A percentile compares a stretch with the other conserved stretches of the same genome.
Conservation (phyloP, 129 eudicot genomes). For the Chrysanthemum makinoi region DNA sequence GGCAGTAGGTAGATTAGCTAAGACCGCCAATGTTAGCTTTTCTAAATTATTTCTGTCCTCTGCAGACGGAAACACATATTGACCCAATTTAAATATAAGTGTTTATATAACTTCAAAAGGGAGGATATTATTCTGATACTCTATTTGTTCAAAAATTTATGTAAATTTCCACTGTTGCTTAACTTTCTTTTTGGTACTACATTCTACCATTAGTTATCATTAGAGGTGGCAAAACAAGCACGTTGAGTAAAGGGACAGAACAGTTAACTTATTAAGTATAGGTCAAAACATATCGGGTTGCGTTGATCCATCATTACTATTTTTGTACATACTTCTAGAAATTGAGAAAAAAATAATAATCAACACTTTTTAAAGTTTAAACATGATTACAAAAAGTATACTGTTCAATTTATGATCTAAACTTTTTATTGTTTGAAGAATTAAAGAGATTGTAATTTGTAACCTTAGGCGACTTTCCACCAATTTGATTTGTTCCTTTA, state of each 20-base stretch:
- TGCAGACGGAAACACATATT: slow-evolving; percentile 39
- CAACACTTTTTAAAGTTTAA: no score
- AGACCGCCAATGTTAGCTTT: slow-evolving; percentile 90
- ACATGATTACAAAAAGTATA: no score
- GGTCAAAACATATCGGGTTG: not conserved
- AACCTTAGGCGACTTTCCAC: not conserved
- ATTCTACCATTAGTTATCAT: not conserved
- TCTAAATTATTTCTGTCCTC: slow-evolving; percentile 95
- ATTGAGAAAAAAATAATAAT: no score
- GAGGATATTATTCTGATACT: not conserved
- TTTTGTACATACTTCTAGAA: no score
- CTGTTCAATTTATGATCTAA: no score
- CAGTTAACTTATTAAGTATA: no score
- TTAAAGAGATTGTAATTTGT: no score
- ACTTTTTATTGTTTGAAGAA: no score
- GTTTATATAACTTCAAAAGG: not conserved
- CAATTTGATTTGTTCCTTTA: not conserved
- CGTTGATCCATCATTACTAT: not conserved
- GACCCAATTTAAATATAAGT: not conserved
- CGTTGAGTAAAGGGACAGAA: not conserved
- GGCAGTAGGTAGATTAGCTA: slow-evolving; percentile 88
- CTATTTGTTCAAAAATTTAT: not conserved
- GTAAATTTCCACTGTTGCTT: not conserved
- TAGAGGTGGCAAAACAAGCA: not conserved
- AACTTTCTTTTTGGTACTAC: not conserved